These are phyloP conservation scores for Chaetomidium leptoderma DNA, from an alignment of 495 filamentous ascomycete genomes.

Conservation along the genomic window DNA sequence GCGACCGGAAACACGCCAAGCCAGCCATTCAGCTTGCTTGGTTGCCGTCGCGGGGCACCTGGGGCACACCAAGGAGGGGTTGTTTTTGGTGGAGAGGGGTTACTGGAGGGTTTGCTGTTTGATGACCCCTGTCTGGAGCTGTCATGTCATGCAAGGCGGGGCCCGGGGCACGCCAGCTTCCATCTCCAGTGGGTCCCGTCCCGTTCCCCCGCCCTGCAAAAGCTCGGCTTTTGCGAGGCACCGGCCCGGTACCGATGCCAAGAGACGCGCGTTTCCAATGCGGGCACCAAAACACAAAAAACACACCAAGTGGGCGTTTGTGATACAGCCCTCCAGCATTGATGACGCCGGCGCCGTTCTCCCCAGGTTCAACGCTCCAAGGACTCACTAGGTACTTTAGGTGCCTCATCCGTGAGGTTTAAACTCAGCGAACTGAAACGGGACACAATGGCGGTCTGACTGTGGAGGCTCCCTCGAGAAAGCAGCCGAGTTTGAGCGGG, in stretches of 20 bases:
- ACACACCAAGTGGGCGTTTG: neutral
- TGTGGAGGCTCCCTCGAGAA: no score
- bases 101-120: no score
- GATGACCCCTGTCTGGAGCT: neutral
- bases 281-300: no score
- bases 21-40: constrained; percentile 26
- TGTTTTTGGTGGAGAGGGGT: constrained; percentile 21
- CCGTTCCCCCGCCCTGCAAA: no score
- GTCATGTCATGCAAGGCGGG: constrained; percentile 1
- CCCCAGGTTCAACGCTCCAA: no score
- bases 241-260: neutral
- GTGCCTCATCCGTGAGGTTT: no score
- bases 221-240: neutral
- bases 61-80: constrained; percentile 22
- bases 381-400: no score
- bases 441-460: neutral
- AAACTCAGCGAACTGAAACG: no score
- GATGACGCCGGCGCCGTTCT: neutral
- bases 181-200: no score
- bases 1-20: constrained; percentile 21
- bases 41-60: constrained; percentile 22
- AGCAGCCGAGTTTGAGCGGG: neutral
- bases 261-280: neutral
- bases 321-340: neutral
- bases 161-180: constrained; percentile 1